These are phyloP conservation scores for Lactarius indigo DNA, from an alignment of 768 basidiomycete species.

Conservation along the genomic window DNA sequence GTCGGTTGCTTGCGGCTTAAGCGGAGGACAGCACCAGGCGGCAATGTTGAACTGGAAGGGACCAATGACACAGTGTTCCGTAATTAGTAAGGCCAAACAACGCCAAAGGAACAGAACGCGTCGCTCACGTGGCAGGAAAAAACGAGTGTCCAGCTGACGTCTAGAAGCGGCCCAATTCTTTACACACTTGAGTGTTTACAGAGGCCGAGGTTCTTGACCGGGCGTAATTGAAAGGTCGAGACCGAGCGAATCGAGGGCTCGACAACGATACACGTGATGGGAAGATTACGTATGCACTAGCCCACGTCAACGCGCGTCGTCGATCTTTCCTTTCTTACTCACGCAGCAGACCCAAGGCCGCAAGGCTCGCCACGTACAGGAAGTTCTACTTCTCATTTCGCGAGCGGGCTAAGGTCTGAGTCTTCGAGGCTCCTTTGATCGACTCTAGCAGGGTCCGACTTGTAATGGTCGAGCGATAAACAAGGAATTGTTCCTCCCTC, in stretches of 20 bases:
- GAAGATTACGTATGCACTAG: slow-evolving; percentile 13
- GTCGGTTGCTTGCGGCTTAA: background rate
- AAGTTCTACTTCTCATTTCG: slow-evolving; percentile 35
- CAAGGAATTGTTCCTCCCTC: slow-evolving; percentile 49
- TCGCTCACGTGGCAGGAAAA: slow-evolving; percentile 21
- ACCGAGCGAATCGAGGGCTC: background rate
- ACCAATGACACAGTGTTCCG: background rate
- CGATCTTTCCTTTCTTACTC: slow-evolving; percentile 7
- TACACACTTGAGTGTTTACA: background rate
- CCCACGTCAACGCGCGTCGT: background rate
- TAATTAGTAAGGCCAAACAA: slow-evolving; percentile 10
- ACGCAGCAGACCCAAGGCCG: slow-evolving; percentile 53
- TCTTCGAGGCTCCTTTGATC: slow-evolving; percentile 58
- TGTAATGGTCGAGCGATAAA: slow-evolving; percentile 59
- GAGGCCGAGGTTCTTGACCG: too few species aligned
- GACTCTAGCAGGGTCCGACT: slow-evolving; percentile 60
- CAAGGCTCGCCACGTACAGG: slow-evolving; percentile 64
- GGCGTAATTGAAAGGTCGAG: background rate
- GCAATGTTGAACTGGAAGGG: background rate
- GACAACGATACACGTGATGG: slow-evolving; percentile 9
- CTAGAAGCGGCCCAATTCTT: background rate
- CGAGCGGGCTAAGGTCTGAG: slow-evolving; percentile 87
- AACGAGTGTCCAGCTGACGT: background rate
- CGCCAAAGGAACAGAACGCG: slow-evolving; percentile 20
- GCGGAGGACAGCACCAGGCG: slow-evolving; percentile 3